Evolutionary conservation across 306 rosid species (phyloP), one percentile per base, ranked within the genome.

Genomic region (Lathyrus aphaca): DNA sequence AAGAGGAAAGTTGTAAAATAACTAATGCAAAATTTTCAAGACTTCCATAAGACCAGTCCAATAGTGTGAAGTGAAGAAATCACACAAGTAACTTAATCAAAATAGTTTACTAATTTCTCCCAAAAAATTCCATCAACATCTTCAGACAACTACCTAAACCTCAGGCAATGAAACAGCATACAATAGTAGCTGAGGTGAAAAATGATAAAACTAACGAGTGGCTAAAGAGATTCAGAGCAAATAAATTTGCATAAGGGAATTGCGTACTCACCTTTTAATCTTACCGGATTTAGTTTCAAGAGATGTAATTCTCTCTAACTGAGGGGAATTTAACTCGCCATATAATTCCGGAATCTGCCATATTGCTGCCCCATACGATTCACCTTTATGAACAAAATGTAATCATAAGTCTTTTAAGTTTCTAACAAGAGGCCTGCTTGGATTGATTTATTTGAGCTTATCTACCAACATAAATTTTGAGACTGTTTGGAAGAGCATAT

Each of bases 261-360:
- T n/a, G 59, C 58, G 74, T 79, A 87, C 91, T 84, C 78, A 89
- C 99, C 95, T 87, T 79, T 95, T 95, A 66, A 88, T 86, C 86
- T 89, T 95, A 67, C 91, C 84, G 55, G 81, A 86, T 68, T 84
- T 84, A 14, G 76, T 75, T 44, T 89, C 96, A 35, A 95, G 88
- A 40, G 91, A 81, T 54, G 96, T 87, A 56, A 95, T 82, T 76
- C 35, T 79, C 75, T 95, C 97, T 82, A 95, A 59, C 80, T 91
- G 97, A 37, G 99, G 95, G 39, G 97, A 94, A 79, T 91, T 94
- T 49, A 95, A 61, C 77, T 95, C 99, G 37, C 97, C 99, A 44
- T 91, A 95, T 71, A 91, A 74, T 83, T 95, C 99, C 1, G 99
- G 99, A 55, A 95, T 89, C 90, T 91, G 99, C 99, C 99, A 95